These are phyloP conservation scores for Leishmania tarentolae DNA, from an alignment of 208 protist genomes.

Conservation along the genomic window DNA sequence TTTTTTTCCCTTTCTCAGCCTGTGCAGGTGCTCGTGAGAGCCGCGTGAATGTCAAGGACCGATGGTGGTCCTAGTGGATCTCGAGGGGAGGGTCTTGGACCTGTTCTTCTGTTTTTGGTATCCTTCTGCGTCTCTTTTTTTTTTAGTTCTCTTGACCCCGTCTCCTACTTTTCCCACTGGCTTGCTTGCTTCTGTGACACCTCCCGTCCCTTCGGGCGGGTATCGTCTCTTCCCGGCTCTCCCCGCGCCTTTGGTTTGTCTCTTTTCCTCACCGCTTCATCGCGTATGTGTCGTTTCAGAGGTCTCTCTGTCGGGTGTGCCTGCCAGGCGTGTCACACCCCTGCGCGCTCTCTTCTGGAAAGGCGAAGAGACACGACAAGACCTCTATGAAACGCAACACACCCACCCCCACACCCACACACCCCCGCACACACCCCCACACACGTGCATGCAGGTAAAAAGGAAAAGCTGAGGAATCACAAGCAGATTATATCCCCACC, in stretches of 20 bases:
- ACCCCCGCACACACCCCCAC: background rate
- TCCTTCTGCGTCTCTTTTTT: background rate
- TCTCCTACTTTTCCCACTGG: conserved; percentile 1
- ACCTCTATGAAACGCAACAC: background rate
- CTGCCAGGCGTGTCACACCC: background rate
- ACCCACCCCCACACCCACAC: conserved; percentile 6
- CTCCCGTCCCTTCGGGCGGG: background rate
- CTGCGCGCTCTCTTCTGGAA: background rate
- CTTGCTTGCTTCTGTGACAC: background rate
- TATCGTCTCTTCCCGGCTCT: background rate
- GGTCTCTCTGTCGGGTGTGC: background rate
- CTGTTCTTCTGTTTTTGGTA: background rate
- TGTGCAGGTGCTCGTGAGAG: background rate
- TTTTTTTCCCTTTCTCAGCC: background rate
- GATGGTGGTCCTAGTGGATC: background rate
- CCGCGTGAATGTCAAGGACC: background rate
- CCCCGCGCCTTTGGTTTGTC: background rate
- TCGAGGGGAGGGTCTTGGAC: background rate
- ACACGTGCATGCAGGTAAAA: background rate
- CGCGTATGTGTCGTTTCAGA: background rate
- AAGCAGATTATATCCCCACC: background rate
- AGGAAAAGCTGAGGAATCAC: background rate
- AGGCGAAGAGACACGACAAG: background rate
- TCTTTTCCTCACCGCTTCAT: background rate
- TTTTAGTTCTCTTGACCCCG: background rate